Percentiles rank a stretch among this genome's conserved stretches.
phyloP scores from a whole-genome alignment of 1,284 basidiomycete species.

The Termitomyces sp. region DNA sequence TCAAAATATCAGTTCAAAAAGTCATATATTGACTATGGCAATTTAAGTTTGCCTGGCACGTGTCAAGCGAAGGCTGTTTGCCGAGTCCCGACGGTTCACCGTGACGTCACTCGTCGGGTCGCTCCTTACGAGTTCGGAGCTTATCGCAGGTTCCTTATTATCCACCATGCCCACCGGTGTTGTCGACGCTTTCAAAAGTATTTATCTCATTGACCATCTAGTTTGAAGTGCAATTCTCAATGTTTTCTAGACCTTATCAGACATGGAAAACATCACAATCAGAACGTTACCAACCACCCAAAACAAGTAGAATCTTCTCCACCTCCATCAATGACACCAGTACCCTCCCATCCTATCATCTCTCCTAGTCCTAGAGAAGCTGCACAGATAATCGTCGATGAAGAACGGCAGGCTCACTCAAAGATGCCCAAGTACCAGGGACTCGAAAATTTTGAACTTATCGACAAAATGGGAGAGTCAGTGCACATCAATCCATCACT shows the following conservation, averaged over 20 bases:
- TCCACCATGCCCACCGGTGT: slow-evolving; percentile 41
- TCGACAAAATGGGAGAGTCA: slow-evolving; percentile 96
- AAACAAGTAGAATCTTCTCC: slow-evolving; percentile 28
- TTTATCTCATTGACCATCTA: slow-evolving; percentile 14
- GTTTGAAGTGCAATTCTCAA: slow-evolving; percentile 10
- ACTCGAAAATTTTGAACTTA: slow-evolving; percentile 75
- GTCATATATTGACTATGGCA: no score
- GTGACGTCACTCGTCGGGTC: slow-evolving; percentile 14
- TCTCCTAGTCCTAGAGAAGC: slow-evolving; percentile 46
- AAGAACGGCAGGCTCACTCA: slow-evolving; percentile 69
- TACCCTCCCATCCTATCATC: slow-evolving; percentile 13
- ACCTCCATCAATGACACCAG: slow-evolving; percentile 13
- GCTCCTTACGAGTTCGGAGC: slow-evolving; percentile 15
- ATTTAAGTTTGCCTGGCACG: not conserved
- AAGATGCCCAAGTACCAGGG: slow-evolving; percentile 84
- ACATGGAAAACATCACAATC: slow-evolving; percentile 73
- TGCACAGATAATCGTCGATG: slow-evolving; percentile 72
- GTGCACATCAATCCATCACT: slow-evolving; percentile 28
- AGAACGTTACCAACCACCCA: slow-evolving; percentile 27
- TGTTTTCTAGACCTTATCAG: slow-evolving; percentile 72
- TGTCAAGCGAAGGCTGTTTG: not conserved
- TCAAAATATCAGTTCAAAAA: no score
- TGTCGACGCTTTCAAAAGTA: slow-evolving; percentile 73
- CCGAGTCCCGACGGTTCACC: not conserved
- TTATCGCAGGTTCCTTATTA: slow-evolving; percentile 3